Evolutionary conservation across 1,139 yeast species (phyloP).

Genomic region (Candida sp.): DNA sequence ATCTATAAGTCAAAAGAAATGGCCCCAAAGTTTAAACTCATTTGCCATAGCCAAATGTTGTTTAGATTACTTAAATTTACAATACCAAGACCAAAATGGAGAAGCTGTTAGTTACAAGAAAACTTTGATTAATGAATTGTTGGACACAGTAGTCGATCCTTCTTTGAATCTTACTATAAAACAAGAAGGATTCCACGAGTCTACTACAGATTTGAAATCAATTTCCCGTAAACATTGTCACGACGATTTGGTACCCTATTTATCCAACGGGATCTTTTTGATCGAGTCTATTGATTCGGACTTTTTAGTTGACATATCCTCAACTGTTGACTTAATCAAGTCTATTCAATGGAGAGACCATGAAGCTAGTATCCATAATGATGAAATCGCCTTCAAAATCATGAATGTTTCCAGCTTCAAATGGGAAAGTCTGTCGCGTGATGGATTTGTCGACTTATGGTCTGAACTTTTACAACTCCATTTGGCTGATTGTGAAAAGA

Average conservation of each 20-base stretch:
- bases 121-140: constrained; percentile 52
- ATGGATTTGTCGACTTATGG: constrained; percentile 34
- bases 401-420: constrained; percentile 36
- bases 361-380: constrained; percentile 64
- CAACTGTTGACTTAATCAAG: constrained; percentile 24
- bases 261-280: constrained; percentile 33
- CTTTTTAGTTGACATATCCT: constrained; percentile 35
- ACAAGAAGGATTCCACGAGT: constrained; percentile 28
- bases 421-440: constrained; percentile 23
- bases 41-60: constrained; percentile 63
- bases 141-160: constrained; percentile 66
- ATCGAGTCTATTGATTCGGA: constrained; percentile 38
- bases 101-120: constrained; percentile 26
- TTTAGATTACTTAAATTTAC: constrained; percentile 45
- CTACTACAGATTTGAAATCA: constrained; percentile 42
- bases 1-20: constrained; percentile 55
- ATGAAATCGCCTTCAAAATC: constrained; percentile 66
- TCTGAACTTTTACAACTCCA: constrained; percentile 42
- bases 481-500: constrained; percentile 42
- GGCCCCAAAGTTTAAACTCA: constrained; percentile 50
- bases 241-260: constrained; percentile 30
- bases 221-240: constrained; percentile 43
- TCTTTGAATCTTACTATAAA: constrained; percentile 57
- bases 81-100: constrained; percentile 9
- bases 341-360: constrained; percentile 70